Percentiles rank a stretch among this genome's conserved stretches.
Conservation (phyloP, 140 eudicot species). For the Cichorium intybus region DNA sequence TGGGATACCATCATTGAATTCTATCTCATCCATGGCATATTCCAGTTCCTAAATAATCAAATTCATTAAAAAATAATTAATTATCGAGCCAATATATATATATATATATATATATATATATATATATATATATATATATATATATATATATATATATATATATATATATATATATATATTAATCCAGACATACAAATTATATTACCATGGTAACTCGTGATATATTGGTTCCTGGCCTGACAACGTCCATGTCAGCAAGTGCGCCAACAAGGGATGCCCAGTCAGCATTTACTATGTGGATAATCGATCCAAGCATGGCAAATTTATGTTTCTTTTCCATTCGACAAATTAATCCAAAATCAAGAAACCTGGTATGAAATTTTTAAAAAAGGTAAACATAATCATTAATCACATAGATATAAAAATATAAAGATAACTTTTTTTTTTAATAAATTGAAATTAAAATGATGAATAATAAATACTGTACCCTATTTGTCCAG, state of each 20-base stretch:
- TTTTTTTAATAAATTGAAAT: background rate
- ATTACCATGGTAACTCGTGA: conserved; percentile 86
- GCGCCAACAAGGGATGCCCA: conserved; percentile 92
- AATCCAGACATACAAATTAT: conserved; percentile 8
- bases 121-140: too few species aligned
- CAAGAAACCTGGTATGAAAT: conserved; percentile 67
- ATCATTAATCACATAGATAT: too few species aligned
- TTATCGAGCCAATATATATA: too few species aligned
- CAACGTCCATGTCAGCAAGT: conserved; percentile 85
- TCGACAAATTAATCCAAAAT: conserved; percentile 94
- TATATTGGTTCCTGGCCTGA: conserved; percentile 83
- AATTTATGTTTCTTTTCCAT: conserved; percentile 94
- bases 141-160: too few species aligned
- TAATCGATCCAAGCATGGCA: conserved; percentile 94
- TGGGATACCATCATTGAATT: conserved; percentile 73
- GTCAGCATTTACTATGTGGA: conserved; percentile 95
- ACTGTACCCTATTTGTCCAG: conserved; percentile 88
- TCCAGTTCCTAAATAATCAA: conserved; percentile 75
- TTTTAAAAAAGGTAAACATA: conserved; percentile 6
- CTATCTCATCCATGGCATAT: conserved; percentile 68
- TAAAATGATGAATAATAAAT: background rate
- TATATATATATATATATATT: too few species aligned
- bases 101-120: too few species aligned
- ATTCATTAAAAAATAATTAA: conserved; percentile 13
- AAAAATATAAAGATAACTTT: conserved; percentile 17